Conservation (phyloP, 1,139 yeast genomes). For the Pneumocystis jirovecii region DNA sequence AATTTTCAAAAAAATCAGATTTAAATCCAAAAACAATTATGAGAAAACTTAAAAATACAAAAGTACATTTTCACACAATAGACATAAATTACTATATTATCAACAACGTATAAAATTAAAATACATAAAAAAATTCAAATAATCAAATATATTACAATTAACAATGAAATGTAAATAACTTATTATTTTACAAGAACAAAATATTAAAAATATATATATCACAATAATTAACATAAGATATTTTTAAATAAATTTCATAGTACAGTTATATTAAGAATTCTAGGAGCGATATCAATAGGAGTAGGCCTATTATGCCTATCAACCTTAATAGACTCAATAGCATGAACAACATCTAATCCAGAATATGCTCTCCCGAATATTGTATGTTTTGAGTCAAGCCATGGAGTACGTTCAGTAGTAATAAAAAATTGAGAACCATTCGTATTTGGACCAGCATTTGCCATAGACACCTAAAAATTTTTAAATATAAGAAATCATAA, state of each 20-base stretch:
- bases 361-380: slow-evolving; percentile 42
- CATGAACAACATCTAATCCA: slow-evolving; percentile 26
- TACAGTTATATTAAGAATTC: slow-evolving; percentile 15
- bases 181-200: too few species aligned
- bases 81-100: too few species aligned
- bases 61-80: too few species aligned
- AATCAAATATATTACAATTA: too few species aligned
- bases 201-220: too few species aligned
- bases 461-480: slow-evolving; percentile 34
- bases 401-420: slow-evolving; percentile 30
- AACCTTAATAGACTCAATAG: slow-evolving; percentile 21
- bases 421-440: slow-evolving; percentile 54
- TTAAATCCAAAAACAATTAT: too few species aligned
- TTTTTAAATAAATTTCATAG: neutral
- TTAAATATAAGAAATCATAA: slow-evolving; percentile 25
- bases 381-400: slow-evolving; percentile 43
- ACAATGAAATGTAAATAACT: too few species aligned
- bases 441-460: slow-evolving; percentile 47
- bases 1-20: neutral
- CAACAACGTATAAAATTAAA: too few species aligned
- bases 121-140: too few species aligned
- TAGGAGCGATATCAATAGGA: slow-evolving; percentile 20
- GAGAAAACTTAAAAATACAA: too few species aligned
- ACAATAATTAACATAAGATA: too few species aligned
- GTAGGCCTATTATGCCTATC: slow-evolving; percentile 24